Base-by-base conservation (phyloP, 2,329 filamentous ascomycete genomes). In the Colletotrichum caudatum region DNA sequence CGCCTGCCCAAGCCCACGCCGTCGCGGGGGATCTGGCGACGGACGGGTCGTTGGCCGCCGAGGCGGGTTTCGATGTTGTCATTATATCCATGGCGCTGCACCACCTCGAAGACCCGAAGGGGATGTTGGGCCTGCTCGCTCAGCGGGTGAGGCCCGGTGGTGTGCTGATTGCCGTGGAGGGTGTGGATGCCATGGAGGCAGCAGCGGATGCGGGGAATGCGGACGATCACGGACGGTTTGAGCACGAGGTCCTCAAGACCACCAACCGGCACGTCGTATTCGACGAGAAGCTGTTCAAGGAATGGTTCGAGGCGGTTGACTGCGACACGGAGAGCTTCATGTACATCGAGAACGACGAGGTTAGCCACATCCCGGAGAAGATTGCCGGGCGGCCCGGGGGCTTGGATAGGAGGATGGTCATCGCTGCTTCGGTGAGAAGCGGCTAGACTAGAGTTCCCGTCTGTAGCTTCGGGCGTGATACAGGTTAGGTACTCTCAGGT, bases 271-370 rank as follows among this genome's bases (percentile, higher is more conserved):
- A 74, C 39, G 77, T 77, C 0, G 44, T 50, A 3, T 81, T 80
- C 18, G 59, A 54, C 1, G 75, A 79, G 37, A 54, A 41, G 0
- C 74, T 78, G 7, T 62, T 80, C 2, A 71, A 66, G 18, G 20
- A 14, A 1, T 74, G 70, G 23, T 79, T 76, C 23, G 69, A 69
- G 5, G 74, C 66, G 9, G 78, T 75, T 0, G 92, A 92, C 0
- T 83, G 86, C 33, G 85, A 82, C 0, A 79, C 81, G 5, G 84
- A 23, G 3, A 50, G n/a, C 7, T 72, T 72, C 35, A 14, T 54
- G 41, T 69, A 58, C 14, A 39, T 72, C 12, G 58, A 73, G 35
- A 57, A 74, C n/a, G 61, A 57, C 1, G 69, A 74, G 44, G 54
- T 58, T 7, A 72, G 57, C n/a, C 69, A 66, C 46, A 53, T 74